Evolutionary conservation across 23 red algal species (phyloP).

Genomic region (Gracilariopsis chorda): DNA sequence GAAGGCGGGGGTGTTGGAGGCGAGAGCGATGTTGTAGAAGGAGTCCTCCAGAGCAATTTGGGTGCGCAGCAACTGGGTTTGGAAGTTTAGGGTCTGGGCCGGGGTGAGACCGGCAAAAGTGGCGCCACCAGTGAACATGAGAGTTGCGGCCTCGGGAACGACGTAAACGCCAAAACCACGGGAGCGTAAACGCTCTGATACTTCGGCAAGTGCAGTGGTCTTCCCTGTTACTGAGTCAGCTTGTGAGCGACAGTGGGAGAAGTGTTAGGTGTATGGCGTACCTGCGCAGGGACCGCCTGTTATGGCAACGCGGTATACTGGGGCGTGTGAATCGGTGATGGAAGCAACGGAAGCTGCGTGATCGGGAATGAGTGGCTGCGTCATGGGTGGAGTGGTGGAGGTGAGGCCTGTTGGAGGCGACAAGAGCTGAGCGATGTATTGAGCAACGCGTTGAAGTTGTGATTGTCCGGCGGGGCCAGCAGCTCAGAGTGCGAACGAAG

Average conservation of each 20-base stretch:
- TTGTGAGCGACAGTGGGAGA: neutral
- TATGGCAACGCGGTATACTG: conserved; percentile 43
- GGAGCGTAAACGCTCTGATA: conserved; percentile 71
- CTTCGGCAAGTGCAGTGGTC: conserved; percentile 72
- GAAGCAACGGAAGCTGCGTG: neutral
- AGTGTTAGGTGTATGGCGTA: neutral
- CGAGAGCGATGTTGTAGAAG: conserved; percentile 45
- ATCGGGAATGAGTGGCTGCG: too few species aligned
- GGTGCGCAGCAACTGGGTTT: conserved; percentile 69
- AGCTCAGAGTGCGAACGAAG: too few species aligned
- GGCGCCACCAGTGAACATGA: conserved; percentile 84
- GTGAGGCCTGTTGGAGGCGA: too few species aligned
- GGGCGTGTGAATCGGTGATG: neutral
- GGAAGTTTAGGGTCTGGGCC: conserved; percentile 65
- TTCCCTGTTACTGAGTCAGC: conserved; percentile 49
- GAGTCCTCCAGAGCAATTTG: conserved; percentile 84
- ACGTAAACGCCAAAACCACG: conserved; percentile 79
- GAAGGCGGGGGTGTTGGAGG: conserved; percentile 33
- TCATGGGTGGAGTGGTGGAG: too few species aligned
- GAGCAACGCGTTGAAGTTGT: too few species aligned
- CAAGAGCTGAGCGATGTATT: too few species aligned
- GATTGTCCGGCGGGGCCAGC: too few species aligned
- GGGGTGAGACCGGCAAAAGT: conserved; percentile 9
- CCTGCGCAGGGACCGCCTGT: conserved; percentile 51
- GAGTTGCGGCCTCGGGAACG: conserved; percentile 82